These are phyloP conservation scores for Dactylonectria estremocensis DNA, from an alignment of 2,329 filamentous ascomycete species.

Conservation along the genomic window DNA sequence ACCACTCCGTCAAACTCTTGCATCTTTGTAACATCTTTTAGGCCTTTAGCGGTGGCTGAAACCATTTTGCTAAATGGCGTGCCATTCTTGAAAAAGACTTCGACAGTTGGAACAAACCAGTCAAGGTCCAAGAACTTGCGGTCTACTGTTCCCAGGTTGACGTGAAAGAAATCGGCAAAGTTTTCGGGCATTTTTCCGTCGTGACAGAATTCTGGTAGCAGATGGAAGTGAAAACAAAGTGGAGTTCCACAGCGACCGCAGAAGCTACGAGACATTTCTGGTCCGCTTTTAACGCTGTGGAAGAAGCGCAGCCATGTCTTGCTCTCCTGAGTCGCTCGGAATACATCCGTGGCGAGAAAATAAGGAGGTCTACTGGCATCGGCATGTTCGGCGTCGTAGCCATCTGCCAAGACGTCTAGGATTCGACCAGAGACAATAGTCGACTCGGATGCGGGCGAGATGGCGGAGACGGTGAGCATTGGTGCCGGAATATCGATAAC, in stretches of 20 bases:
- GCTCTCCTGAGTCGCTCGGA: conserved; percentile 31
- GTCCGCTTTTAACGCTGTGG: conserved; percentile 38
- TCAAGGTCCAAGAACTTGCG: conserved; percentile 38
- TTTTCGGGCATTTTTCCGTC: conserved; percentile 35
- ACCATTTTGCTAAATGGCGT: conserved; percentile 39
- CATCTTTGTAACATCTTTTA: conserved; percentile 34
- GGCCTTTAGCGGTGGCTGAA: conserved; percentile 34
- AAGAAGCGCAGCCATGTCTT: conserved; percentile 47
- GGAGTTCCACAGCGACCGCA: conserved; percentile 46
- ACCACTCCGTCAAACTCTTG: conserved; percentile 31
- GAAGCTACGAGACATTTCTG: conserved; percentile 42
- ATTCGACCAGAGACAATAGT: conserved; percentile 36
- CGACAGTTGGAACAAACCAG: conserved; percentile 37
- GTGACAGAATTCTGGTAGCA: conserved; percentile 29
- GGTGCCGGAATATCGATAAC: conserved; percentile 34
- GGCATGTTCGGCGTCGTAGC: conserved; percentile 31
- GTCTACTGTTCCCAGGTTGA: conserved; percentile 41
- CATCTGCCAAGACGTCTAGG: conserved; percentile 34
- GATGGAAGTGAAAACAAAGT: conserved; percentile 40
- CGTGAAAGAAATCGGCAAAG: conserved; percentile 38
- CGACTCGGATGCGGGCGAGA: conserved; percentile 24
- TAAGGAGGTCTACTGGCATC: conserved; percentile 39
- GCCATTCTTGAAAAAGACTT: conserved; percentile 39
- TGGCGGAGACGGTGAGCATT: conserved; percentile 43
- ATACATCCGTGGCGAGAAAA: conserved; percentile 37